These are phyloP conservation scores for Gorgonomyces haynaldii DNA, from an alignment of 192 early-diverging fungal species.

Conservation along the genomic window DNA sequence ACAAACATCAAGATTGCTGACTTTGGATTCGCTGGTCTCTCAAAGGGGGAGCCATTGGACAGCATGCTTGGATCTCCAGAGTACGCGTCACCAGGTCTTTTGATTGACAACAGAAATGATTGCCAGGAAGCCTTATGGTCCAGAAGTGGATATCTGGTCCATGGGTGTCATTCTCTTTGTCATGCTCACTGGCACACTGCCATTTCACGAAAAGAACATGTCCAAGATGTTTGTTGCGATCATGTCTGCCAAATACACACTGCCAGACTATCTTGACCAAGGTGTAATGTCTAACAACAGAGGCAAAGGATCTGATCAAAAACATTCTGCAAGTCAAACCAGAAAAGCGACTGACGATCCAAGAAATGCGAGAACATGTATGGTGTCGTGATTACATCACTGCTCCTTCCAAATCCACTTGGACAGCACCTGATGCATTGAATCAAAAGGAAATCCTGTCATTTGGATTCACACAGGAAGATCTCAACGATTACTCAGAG, in stretches of 20 bases:
- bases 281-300: conserved; percentile 15
- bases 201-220: conserved; percentile 92
- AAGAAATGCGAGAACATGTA: conserved; percentile 23
- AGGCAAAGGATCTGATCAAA: conserved; percentile 24
- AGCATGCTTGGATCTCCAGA: conserved; percentile 49
- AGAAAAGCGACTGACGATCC: conserved; percentile 19
- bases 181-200: conserved; percentile 83
- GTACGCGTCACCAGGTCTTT: conserved; percentile 41
- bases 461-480: no score
- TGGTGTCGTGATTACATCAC: no score
- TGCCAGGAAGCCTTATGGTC: conserved; percentile 62
- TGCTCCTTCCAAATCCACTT: no score
- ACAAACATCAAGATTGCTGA: conserved; percentile 46
- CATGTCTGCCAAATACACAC: conserved; percentile 22
- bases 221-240: conserved; percentile 36
- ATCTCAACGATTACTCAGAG: no score
- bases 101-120: conserved; percentile 63
- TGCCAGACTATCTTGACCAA: conserved; percentile 20
- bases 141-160: conserved; percentile 96
- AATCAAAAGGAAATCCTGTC: no score
- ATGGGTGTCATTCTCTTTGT: conserved; percentile 93
- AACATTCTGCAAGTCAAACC: conserved; percentile 32
- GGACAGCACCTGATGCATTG: no score
- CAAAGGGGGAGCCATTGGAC: conserved; percentile 27
- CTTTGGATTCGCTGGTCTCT: conserved; percentile 43